Base-by-base conservation (phyloP, 2,329 filamentous ascomycete species). In the Epichloe sp. region DNA sequence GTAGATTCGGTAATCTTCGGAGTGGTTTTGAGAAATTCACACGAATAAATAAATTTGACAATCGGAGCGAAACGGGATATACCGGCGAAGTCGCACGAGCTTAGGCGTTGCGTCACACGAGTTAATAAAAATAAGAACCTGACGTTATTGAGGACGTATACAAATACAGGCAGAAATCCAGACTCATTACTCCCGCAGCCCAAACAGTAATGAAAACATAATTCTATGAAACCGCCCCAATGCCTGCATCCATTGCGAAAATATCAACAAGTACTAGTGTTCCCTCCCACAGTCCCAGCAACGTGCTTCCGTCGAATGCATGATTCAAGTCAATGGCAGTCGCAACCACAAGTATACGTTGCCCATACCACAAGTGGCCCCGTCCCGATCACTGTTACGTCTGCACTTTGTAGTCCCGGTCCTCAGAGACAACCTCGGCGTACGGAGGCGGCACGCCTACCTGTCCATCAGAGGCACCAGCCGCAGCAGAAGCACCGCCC, bases 401-500 rank as follows among this genome's bases (percentile, higher is more conserved):
- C 75, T 97, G 93, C 48, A 96, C 76, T 78, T 97, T 97, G 69
- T 96, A 72, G 64, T 97, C 91, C 1, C 88, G 72, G 64, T 97
- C 91, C 1, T 88, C 89, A 61, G 83, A 84, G 53, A 96, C 84
- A 46, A 88, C 91, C 69, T 96, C 88, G 15, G 86, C 85, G 67
- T 97, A 97, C 14, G 85, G 88, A 4, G 93, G 91, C 42, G 91
- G 90, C 38, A 79, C 74, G 7, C 53, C 55, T 12, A 70, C 71
- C 47, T 72, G 63, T 55, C 68, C 67, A 57, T 61, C 58, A 10
- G 63, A 62, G 44, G 63, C 60, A 6, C 74, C 67, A 61, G 72
- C 69, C 55, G 70, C 72, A 21, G 65, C 63, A 48, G 64, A 60
- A 17, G 59, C 60, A 55, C 68, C 57, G 4, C 59, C 60, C 50